These are phyloP conservation scores for Lithospermum erythrorhizon DNA, from an alignment of 257 asterid species.

Conservation along the genomic window DNA sequence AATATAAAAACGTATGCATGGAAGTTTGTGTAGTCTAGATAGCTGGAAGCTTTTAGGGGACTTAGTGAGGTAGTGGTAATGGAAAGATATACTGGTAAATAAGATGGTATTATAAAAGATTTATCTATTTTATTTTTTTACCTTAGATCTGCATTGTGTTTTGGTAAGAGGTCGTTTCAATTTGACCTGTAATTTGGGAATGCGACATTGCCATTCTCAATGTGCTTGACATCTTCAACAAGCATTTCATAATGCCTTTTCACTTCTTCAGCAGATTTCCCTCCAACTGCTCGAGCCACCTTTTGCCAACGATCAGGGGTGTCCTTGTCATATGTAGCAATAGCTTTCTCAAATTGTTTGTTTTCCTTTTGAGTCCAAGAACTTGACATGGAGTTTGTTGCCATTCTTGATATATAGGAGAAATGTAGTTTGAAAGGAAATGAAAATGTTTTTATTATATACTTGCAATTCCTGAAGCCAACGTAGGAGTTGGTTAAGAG, in stretches of 20 bases:
- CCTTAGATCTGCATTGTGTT: background rate
- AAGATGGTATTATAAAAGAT: too few species aligned
- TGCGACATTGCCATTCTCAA: constrained; percentile 61
- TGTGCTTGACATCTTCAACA: constrained; percentile 56
- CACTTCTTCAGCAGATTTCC: constrained; percentile 59
- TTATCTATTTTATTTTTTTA: too few species aligned
- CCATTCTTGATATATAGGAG: constrained; percentile 21
- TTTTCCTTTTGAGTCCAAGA: constrained; percentile 52
- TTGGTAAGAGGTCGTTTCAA: constrained; percentile 13
- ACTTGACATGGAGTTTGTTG: constrained; percentile 40
- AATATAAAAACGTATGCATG: too few species aligned
- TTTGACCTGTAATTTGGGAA: constrained; percentile 41
- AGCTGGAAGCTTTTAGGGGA: too few species aligned
- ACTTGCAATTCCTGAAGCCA: background rate
- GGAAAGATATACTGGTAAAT: too few species aligned
- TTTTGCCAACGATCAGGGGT: constrained; percentile 76
- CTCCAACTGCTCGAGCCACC: constrained; percentile 50
- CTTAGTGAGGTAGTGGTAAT: too few species aligned
- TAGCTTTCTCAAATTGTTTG: constrained; percentile 59
- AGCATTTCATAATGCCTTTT: constrained; percentile 61
- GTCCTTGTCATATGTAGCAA: constrained; percentile 53
- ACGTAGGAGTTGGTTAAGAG: background rate
- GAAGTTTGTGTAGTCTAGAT: too few species aligned
- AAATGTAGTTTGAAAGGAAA: background rate
- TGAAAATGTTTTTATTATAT: background rate